Base-by-base conservation (phyloP, 2,329 filamentous ascomycete genomes). In the Shiraia sp. region DNA sequence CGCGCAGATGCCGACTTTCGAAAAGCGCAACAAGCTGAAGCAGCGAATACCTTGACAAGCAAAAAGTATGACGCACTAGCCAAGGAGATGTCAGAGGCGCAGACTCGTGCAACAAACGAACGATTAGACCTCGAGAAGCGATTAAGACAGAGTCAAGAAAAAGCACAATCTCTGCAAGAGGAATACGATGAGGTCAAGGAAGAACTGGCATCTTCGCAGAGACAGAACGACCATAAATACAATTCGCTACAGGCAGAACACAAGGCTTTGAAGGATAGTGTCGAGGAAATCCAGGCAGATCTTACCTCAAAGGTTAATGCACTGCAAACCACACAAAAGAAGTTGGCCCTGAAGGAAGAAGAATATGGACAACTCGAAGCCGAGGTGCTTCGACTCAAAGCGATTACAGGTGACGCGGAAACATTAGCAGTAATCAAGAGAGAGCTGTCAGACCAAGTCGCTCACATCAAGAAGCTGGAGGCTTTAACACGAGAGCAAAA, bases 391-490 rank as follows among this genome's bases (percentile, higher is more conserved):
- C 80, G 86, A 23, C 73, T 96, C 4, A 96, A 92, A 64, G 88
- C 91, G 0, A 88, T 93, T 58, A 88, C 88, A 2, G 90, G 87
- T 8, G 92, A 96, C 65, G 83, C 84, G 0, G 91, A 96, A 53
- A 93, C 89, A 0, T 79, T 97, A 60, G 82, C 79, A 4, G 82
- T 96, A 24, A 87, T 99, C 56, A 89, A 92, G 65, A 82, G 85
- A 53, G 91, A 99, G 70, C 78, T 99, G 4, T 86, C 87, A 0
- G 91, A 96, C 51, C 93, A 97, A 63, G 88, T 99, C 1, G 79
- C 83, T n/a, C 90, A 97, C 61, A 95, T 96, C 51, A 85, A 89
- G 45, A 85, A 82, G 22, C 76, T 99, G 3, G 93, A 99, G 66
- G 79, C 81, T 1, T 82, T 82, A 25, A 96, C 90, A 49, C 79